Percentiles rank a stretch among this genome's conserved stretches.
Conservation (phyloP, 768 basidiomycete genomes). For the Kwoniella europaea region DNA sequence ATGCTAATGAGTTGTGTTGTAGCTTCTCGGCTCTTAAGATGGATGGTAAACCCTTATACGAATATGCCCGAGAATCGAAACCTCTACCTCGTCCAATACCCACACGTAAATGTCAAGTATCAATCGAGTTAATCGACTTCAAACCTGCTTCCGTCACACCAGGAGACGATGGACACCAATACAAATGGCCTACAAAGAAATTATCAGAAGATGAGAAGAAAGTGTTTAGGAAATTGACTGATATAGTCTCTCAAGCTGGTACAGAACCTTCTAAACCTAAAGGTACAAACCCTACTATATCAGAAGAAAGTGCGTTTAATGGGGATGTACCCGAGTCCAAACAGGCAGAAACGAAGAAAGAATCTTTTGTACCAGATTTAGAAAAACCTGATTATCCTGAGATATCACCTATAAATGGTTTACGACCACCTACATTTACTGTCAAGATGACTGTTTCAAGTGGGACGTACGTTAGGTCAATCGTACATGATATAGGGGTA, state of each 20-base stretch:
- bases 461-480: conserved; percentile 94
- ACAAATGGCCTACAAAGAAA: conserved; percentile 73
- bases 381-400: conserved; percentile 36
- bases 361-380: conserved; percentile 36
- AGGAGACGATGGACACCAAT: conserved; percentile 68
- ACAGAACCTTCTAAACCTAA: conserved; percentile 7
- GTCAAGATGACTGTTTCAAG: conserved; percentile 92
- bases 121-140: conserved; percentile 81
- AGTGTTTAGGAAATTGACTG: conserved; percentile 71
- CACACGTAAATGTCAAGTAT: conserved; percentile 77
- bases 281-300: neutral
- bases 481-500: conserved; percentile 89
- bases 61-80: conserved; percentile 88
- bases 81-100: conserved; percentile 95
- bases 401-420: conserved; percentile 33
- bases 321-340: neutral
- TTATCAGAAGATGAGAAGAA: conserved; percentile 72
- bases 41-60: conserved; percentile 93
- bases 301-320: conserved; percentile 16
- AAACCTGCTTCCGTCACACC: conserved; percentile 60
- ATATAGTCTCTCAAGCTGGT: conserved; percentile 53
- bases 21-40: conserved; percentile 99
- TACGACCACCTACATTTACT: conserved; percentile 74
- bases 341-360: neutral
- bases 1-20: neutral